phyloP scores from a whole-genome alignment of 2,329 filamentous ascomycete species.

The Lasiodiplodia sp. region DNA sequence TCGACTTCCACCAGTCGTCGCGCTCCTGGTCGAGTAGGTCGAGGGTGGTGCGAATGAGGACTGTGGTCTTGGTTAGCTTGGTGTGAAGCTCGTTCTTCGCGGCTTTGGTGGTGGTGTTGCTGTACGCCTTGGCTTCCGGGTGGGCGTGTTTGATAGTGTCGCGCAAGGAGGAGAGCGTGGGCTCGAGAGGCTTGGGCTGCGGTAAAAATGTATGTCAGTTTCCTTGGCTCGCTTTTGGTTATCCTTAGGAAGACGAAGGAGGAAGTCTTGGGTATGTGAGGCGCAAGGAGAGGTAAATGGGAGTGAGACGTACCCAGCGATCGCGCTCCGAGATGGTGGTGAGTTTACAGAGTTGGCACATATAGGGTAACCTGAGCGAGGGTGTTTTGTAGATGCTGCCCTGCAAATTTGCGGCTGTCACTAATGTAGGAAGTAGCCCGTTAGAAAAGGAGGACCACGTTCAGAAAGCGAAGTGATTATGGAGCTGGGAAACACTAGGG shows the following conservation, averaged over 20 bases:
- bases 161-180: slow-evolving; percentile 8
- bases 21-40: slow-evolving; percentile 17
- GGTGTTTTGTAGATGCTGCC: not conserved
- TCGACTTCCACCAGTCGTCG: slow-evolving; percentile 24
- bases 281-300: not conserved
- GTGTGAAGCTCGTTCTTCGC: not conserved
- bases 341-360: slow-evolving; percentile 29
- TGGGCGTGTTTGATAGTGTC: slow-evolving; percentile 11
- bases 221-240: not conserved
- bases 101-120: not conserved
- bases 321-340: slow-evolving; percentile 14
- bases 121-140: slow-evolving; percentile 6
- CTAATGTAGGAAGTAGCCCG: too few relatives aligned
- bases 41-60: not conserved
- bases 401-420: not conserved
- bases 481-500: too few relatives aligned
- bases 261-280: not conserved
- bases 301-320: slow-evolving; percentile 24
- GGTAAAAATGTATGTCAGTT: not conserved
- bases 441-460: not conserved
- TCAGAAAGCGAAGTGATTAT: not conserved
- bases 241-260: too few relatives aligned
- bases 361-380: not conserved
- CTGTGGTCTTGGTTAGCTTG: not conserved
- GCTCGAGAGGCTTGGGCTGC: slow-evolving; percentile 28